Evolutionary conservation across 495 filamentous ascomycete species (phyloP).

Genomic region (Arthonia radiata): DNA sequence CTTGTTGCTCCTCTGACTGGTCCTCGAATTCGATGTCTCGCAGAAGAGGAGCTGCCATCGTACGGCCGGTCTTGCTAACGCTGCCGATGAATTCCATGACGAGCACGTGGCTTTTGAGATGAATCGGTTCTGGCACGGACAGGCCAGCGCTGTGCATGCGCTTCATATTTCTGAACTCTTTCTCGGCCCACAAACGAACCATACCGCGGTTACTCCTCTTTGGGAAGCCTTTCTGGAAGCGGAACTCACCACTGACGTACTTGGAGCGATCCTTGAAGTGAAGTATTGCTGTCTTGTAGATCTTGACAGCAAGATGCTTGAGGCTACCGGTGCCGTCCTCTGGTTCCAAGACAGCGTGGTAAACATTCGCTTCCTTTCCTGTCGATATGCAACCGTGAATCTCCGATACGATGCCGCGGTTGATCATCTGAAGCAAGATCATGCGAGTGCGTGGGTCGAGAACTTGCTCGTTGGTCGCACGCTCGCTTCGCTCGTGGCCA

Average conservation of each 20-base stretch:
- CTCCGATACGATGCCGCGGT: slow-evolving; percentile 53
- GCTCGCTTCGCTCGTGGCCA: slow-evolving; percentile 30
- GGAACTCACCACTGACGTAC: slow-evolving; percentile 79
- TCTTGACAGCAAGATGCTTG: slow-evolving; percentile 71
- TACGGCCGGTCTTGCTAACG: slow-evolving; percentile 66
- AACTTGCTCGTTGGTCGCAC: slow-evolving; percentile 82
- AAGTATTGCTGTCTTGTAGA: slow-evolving; percentile 91
- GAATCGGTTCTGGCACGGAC: slow-evolving; percentile 68
- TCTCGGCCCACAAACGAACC: slow-evolving; percentile 96
- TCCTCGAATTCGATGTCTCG: slow-evolving; percentile 42
- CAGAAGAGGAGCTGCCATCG: slow-evolving; percentile 63
- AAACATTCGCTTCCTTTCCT: slow-evolving; percentile 95
- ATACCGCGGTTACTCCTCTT: slow-evolving; percentile 82
- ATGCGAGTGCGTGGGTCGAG: slow-evolving; percentile 81
- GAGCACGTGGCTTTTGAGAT: slow-evolving; percentile 69
- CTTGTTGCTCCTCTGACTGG: slow-evolving; percentile 25
- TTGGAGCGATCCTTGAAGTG: slow-evolving; percentile 93
- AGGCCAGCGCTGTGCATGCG: slow-evolving; percentile 63
- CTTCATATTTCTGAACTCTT: slow-evolving; percentile 85
- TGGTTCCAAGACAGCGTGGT: slow-evolving; percentile 40
- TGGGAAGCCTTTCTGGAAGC: slow-evolving; percentile 60
- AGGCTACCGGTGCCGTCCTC: slow-evolving; percentile 16
- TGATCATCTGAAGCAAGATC: slow-evolving; percentile 89
- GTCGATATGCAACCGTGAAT: slow-evolving; percentile 84
- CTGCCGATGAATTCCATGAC: slow-evolving; percentile 84